Evolutionary conservation across 495 filamentous ascomycete genomes (phyloP).

Genomic region (Hyaloscypha finlandica): DNA sequence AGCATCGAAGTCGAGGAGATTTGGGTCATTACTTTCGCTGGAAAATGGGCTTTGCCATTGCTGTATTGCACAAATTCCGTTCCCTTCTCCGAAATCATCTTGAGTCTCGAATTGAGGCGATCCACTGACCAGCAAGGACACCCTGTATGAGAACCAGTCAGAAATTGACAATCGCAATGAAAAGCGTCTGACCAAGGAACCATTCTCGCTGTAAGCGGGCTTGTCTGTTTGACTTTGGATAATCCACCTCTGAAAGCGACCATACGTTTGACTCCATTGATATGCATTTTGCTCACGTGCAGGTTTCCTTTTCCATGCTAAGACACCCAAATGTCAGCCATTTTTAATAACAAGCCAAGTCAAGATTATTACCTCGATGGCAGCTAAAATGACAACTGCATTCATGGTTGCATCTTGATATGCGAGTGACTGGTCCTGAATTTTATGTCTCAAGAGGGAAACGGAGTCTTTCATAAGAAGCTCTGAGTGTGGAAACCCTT

Average conservation of each 20-base stretch:
- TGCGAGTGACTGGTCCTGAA: constrained; percentile 44
- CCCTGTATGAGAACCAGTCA: constrained; percentile 38
- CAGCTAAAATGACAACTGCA: constrained; percentile 53
- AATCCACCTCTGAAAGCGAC: constrained; percentile 52
- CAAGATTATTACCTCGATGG: constrained; percentile 46
- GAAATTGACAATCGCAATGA: constrained; percentile 7
- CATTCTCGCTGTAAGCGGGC: constrained; percentile 54
- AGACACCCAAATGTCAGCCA: not conserved
- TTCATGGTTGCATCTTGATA: constrained; percentile 56
- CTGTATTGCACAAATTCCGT: constrained; percentile 46
- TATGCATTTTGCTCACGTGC: constrained; percentile 45
- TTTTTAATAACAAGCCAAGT: not conserved
- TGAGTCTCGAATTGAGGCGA: constrained; percentile 51
- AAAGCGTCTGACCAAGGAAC: constrained; percentile 45
- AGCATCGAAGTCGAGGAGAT: constrained; percentile 23
- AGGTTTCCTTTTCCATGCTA: constrained; percentile 54
- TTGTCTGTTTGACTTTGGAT: constrained; percentile 45
- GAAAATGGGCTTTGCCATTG: constrained; percentile 42
- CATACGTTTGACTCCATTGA: constrained; percentile 50
- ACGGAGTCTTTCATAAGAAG: constrained; percentile 55
- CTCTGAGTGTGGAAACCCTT: constrained; percentile 48
- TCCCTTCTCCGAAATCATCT: constrained; percentile 47
- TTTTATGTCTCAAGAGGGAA: constrained; percentile 45
- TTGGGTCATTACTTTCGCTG: not conserved
- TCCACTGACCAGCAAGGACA: constrained; percentile 51